Base-by-base conservation (phyloP, 768 basidiomycete species). In the Trametes cubensis region DNA sequence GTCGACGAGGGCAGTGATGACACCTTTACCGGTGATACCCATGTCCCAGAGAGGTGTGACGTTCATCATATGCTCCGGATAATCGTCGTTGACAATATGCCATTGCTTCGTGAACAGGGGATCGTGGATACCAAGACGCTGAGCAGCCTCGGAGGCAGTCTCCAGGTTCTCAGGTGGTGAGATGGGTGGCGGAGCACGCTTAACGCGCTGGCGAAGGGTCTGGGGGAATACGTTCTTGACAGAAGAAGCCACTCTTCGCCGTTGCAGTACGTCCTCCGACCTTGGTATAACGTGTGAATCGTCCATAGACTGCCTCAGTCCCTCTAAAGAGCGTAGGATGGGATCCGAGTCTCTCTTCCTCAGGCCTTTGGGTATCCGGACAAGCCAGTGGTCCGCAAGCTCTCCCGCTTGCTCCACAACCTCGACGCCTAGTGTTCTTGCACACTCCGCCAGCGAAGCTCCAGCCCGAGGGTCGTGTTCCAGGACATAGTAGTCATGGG, bases 31-130 rank as follows among this genome's bases (percentile, higher is more conserved):
- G 0, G 89, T 94, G 65, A 95, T 81, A 3, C 94, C 95, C 77
- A 89, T 83, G 30, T 90, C 91, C 97, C 97, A 99, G 0, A 97
- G 79, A 13, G 84, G 81, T 0, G 94, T 90, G n/a, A 94, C 91
- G 69, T 99, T 98, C 87, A 99, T 90, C 80, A 83, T 86, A 66
- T 92, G 84, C 69, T 90, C 84, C 4, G 88, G 90, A 66, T 80
- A 85, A 38, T 92, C 83, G 62, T 90, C 86, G 76, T 99, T 98
- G 62, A 97, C 83, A 23, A 98, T 79, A 78, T 98, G 96, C 97
- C 97, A 98, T 79, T 98, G 96, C 60, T 83, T 74, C 17, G 80
- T 71, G 72, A 97, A 94, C 62, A 89, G 78, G 0, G 96, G 96
- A 71, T 98, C 96, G 25, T 77, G 68, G 61, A 99, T 87, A 20